These are phyloP conservation scores for Blastobotrys serpentis DNA, from an alignment of 1,139 yeast genomes.

Conservation along the genomic window DNA sequence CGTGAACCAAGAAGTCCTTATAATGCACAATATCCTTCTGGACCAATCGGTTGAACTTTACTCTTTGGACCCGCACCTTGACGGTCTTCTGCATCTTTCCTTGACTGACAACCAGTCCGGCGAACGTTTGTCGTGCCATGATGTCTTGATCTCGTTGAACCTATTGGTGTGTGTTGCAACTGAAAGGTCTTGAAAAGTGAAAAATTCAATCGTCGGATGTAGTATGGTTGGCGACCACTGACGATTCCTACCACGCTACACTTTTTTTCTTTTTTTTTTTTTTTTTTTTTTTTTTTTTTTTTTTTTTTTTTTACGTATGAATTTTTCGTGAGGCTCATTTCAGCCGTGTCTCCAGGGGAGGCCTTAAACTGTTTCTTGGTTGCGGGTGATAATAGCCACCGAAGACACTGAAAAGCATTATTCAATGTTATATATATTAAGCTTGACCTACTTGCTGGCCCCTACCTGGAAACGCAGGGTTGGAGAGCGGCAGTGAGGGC, in stretches of 20 bases:
- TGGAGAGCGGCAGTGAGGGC: conserved; percentile 1
- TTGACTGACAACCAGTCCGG: conserved; percentile 91
- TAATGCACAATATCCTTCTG: conserved; percentile 63
- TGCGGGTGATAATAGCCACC: no score
- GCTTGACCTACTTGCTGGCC: conserved; percentile 10
- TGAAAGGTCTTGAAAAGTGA: neutral
- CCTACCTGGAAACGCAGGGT: conserved; percentile 10
- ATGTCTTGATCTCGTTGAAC: conserved; percentile 12
- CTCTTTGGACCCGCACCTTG: conserved; percentile 76
- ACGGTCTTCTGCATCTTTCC: conserved; percentile 96
- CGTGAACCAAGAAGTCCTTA: conserved; percentile 89
- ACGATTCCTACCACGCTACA: no score
- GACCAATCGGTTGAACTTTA: conserved; percentile 29
- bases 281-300: no score
- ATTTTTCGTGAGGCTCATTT: no score
- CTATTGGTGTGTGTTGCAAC: neutral
- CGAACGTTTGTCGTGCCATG: conserved; percentile 87
- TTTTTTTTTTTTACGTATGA: no score
- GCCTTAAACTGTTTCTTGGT: no score
- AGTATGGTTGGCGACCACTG: neutral
- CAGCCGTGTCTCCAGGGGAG: no score
- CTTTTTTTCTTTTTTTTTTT: no score
- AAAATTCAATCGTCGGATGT: conserved; percentile 5
- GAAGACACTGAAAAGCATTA: neutral
- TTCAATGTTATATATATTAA: neutral